phyloP scores from a whole-genome alignment of 345 rosid species.

The Lagerstroemia speciosa region DNA sequence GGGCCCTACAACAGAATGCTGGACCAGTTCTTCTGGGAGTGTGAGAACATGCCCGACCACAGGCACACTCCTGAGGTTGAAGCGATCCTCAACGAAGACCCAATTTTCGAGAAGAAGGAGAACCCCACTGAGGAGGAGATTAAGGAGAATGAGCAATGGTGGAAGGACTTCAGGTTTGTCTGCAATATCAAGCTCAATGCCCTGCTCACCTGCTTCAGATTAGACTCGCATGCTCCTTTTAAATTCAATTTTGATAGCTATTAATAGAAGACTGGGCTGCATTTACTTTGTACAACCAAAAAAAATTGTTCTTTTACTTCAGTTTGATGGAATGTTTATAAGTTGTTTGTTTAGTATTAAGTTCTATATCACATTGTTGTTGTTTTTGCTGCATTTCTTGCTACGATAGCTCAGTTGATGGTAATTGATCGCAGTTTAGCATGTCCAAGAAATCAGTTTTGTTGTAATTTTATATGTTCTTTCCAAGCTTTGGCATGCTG shows the following conservation, averaged over 20 bases:
- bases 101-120: conserved; percentile 53
- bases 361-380: not conserved
- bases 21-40: conserved; percentile 71
- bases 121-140: conserved; percentile 58
- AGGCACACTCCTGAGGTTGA: conserved; percentile 78
- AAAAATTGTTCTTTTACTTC: not conserved
- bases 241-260: too few relatives aligned
- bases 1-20: not conserved
- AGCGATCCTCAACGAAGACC: conserved; percentile 48
- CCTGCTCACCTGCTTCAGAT: not conserved
- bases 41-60: conserved; percentile 65
- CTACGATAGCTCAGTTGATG: not conserved
- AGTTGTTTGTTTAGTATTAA: not conserved
- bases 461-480: not conserved
- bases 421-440: not conserved
- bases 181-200: not conserved
- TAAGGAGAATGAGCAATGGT: conserved; percentile 63
- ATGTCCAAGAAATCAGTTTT: not conserved
- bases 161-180: conserved; percentile 36
- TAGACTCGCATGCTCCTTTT: not conserved
- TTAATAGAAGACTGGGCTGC: too few relatives aligned
- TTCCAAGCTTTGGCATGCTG: not conserved
- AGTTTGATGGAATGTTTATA: not conserved
- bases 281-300: too few relatives aligned
- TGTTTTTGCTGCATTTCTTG: too few relatives aligned